Base-by-base conservation (phyloP, 495 filamentous ascomycete species). In the Saxophila tyrrhenica region DNA sequence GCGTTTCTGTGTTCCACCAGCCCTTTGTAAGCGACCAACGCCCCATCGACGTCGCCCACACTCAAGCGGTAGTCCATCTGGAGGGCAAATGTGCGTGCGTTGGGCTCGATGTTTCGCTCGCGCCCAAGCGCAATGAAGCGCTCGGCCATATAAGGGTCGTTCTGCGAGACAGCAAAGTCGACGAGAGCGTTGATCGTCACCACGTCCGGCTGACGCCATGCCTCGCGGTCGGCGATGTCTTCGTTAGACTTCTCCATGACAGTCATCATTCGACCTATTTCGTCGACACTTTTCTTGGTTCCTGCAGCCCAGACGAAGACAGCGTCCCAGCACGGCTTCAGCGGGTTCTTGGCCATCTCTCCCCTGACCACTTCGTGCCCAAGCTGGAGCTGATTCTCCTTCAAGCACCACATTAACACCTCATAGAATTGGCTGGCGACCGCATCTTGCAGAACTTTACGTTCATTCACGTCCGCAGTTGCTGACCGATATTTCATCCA, bases 221-320 rank as follows among this genome's bases (percentile, higher is more conserved):
- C 25, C 22, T 24, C 21, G 15, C 55, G 22, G n/a, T 57, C 70
- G 29, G 17, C 63, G 62, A 38, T 68, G 55, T 75, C 65, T 25
- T 67, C 62, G 16, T 74, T 73, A 7, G 64, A 66, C 55, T 75
- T 69, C 5, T 63, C 57, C 73, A 87, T 83, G 45, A 83, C 72
- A 3, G 74, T 59, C 52, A 90, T 73, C 75, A 87, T 85, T 45
- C 76, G 72, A 49, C 80, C 79, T 25, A 94, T 73, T 44, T 83
- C 80, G 58, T 85, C 79, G 3, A 84, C 79, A 11, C 80, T 79
- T 63, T 78, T 84, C 9, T 81, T 83, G 56, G 83, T 77, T 13
- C 82, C 75, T 13, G 83, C 84, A 23, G 86, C 80, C 85, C 86
- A 94, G 46, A 85, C 77, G 41, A 95, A 74, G 7, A 83, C 69